Evolutionary conservation across 192 early-diverging fungal genomes (phyloP), one percentile per base, ranked within the genome.

Genomic region (Paraglomus occultum): DNA sequence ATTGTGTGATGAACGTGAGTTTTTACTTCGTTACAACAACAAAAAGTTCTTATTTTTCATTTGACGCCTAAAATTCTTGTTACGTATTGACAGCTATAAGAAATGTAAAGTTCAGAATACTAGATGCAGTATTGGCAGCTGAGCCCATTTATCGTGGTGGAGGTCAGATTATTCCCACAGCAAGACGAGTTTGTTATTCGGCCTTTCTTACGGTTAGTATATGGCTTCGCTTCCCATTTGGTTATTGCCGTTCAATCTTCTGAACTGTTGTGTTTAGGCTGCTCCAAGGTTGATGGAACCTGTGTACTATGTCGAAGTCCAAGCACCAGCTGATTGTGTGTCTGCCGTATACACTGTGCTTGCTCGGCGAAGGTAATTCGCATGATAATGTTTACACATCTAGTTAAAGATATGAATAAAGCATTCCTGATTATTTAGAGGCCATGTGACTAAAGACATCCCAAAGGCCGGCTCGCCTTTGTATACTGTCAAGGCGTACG

Each of bases 241-340:
- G 14, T 38, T 10, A 47, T 46, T 9, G 48, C 12, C 10, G 10
- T 31, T 45, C 18, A n/a, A 45, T 48, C 15, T 18, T 45, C 12
- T 31, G 42, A 42, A 6, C 1, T 39, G 17, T 46, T 66, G 57
- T 50, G 40, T 60, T 42, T 68, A 90, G 85, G 95, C 97, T 6
- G 88, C 93, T 42, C 97, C 96, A 14, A 85, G 96, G 39, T 84
- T 99, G 22, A 96, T 99, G 95, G 97, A 99, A 71, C 97, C 97
- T 17, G 88, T 98, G 22, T 96, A 93, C 71, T 91, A 82, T 79
- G 95, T 97, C 23, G 97, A 99, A 76, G 93, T 99, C 48, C 96
- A 97, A 76, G 91, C 96, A 4, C 97, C 97, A 1, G 93, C 94
- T 1, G 96, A 95, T 74, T 95, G 94, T 80, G 95, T 98, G 1